Conservation (phyloP, 2,329 filamentous ascomycete species). For the Nothophaeocryptopus gaeumannii region DNA sequence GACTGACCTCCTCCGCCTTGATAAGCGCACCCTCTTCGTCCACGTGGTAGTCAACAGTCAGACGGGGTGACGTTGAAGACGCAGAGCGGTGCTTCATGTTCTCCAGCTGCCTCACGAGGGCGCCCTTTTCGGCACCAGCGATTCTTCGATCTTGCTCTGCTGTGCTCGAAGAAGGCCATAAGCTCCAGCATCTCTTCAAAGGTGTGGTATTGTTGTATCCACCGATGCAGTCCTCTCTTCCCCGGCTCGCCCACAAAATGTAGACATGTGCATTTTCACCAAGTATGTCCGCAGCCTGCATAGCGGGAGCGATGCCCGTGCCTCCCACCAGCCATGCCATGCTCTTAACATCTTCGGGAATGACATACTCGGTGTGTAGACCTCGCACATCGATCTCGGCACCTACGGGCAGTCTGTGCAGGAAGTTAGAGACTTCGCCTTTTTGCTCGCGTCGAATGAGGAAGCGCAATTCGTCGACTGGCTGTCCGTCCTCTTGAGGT, state of each 20-base stretch:
- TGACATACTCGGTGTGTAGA: constrained; percentile 64
- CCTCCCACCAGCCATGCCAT: constrained; percentile 87
- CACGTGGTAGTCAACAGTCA: constrained; percentile 72
- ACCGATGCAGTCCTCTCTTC: constrained; percentile 62
- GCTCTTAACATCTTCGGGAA: constrained; percentile 53
- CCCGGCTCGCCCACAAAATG: constrained; percentile 79
- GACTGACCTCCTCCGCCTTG: constrained; percentile 38
- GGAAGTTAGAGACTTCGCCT: constrained; percentile 83
- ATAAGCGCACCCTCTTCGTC: constrained; percentile 76
- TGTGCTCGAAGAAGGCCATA: constrained; percentile 11
- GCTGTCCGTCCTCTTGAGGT: constrained; percentile 50
- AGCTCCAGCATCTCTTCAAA: constrained; percentile 19
- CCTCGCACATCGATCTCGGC: constrained; percentile 73
- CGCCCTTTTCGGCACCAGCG: constrained; percentile 37
- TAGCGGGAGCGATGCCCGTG: constrained; percentile 84
- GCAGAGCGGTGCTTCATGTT: constrained; percentile 50
- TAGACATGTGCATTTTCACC: constrained; percentile 55
- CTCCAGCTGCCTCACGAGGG: constrained; percentile 62
- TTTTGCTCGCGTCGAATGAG: constrained; percentile 73
- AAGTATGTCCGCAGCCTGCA: constrained; percentile 68
- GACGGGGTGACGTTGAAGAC: constrained; percentile 30
- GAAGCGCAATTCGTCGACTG: constrained; percentile 58
- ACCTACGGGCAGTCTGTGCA: constrained; percentile 61
- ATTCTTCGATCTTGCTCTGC: constrained; percentile 1
- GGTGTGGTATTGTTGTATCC: constrained; percentile 52